Percentiles rank a stretch among this genome's conserved stretches.
phyloP scores from a whole-genome alignment of 1,139 yeast species.

The Hanseniaspora gamundiae region DNA sequence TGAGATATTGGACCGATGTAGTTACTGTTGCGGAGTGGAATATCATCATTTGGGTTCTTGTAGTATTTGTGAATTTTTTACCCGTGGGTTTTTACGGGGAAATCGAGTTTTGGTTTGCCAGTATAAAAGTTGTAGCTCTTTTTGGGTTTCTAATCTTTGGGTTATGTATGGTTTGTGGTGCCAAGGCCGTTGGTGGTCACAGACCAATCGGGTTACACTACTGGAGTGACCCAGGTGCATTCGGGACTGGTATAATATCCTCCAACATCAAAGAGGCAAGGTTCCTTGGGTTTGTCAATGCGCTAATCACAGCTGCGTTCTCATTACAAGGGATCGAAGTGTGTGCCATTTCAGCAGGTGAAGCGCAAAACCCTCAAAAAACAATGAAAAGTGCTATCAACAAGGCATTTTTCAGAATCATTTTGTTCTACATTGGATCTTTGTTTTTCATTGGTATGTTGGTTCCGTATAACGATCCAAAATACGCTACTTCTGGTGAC shows the following conservation, averaged over 20 bases:
- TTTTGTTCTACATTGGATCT: constrained; percentile 68
- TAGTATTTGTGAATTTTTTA: constrained; percentile 41
- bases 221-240: constrained; percentile 91
- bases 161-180: constrained; percentile 66
- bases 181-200: constrained; percentile 30
- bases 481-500: constrained; percentile 32
- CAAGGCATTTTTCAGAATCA: constrained; percentile 69
- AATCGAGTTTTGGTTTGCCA: constrained; percentile 60
- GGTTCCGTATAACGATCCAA: constrained; percentile 66
- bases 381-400: constrained; percentile 78
- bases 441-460: constrained; percentile 72
- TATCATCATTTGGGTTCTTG: constrained; percentile 47
- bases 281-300: constrained; percentile 57
- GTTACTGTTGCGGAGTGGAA: constrained; percentile 68
- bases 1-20: constrained; percentile 42
- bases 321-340: constrained; percentile 80
- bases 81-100: constrained; percentile 62
- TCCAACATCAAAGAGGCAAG: constrained; percentile 50
- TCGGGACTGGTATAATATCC: constrained; percentile 48
- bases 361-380: constrained; percentile 68
- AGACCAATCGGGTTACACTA: constrained; percentile 78
- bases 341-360: constrained; percentile 85
- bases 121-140: constrained; percentile 59
- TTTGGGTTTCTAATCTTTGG: constrained; percentile 63
- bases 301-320: constrained; percentile 60